Base-by-base conservation (phyloP, 2,329 filamentous ascomycete species). In the Aspergillus ochraceoroseus region DNA sequence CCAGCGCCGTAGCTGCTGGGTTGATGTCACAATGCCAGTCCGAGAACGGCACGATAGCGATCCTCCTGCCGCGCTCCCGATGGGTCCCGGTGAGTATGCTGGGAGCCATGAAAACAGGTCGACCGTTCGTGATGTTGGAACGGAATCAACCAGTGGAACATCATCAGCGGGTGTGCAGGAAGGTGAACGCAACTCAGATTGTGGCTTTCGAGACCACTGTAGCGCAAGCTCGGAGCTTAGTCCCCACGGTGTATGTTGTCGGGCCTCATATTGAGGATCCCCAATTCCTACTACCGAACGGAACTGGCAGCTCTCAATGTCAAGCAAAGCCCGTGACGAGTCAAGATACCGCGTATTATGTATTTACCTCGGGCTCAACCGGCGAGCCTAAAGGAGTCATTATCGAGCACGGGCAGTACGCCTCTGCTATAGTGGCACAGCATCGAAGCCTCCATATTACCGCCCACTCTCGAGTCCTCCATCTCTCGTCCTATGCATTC, bases 401-500 rank as follows among this genome's bases (percentile, higher is more conserved):
- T 7, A 23, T 38, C 15, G 17, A 32, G 11, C 40, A 43, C n/a
- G 17, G 9, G n/a, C 23, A 7, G 5, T 22, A 23, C 12, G 17
- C 12, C 30, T 12, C 32, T 8, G 13, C 19, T 14, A 12, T 12
- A 7, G 12, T 14, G 6, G 32, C 20, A 7, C 32, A 34, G 19
- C n/a, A 22, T 13, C 13, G 11, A 13, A 5, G 9, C 3, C 25
- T 23, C 14, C 7, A 12, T 15, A 27, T 5, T 11, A 18, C 9
- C 23, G 27, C 19, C 12, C 12, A 33, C 12, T 27, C 40, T 3
- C 41, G 52, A 7, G 38, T 48, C 6, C 43, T 59, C 5, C 61
- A 69, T 27, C 69, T 68, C 44, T 55, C 58, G 1, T 61, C 61
- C 1, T 66, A 63, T 42, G 61, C 58, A 0, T 69, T 68, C 38